A percentile compares a stretch with the other conserved stretches of the same genome.
phyloP scores from a whole-genome alignment of 2,329 filamentous ascomycete species.

The Rutstroemia sp. region DNA sequence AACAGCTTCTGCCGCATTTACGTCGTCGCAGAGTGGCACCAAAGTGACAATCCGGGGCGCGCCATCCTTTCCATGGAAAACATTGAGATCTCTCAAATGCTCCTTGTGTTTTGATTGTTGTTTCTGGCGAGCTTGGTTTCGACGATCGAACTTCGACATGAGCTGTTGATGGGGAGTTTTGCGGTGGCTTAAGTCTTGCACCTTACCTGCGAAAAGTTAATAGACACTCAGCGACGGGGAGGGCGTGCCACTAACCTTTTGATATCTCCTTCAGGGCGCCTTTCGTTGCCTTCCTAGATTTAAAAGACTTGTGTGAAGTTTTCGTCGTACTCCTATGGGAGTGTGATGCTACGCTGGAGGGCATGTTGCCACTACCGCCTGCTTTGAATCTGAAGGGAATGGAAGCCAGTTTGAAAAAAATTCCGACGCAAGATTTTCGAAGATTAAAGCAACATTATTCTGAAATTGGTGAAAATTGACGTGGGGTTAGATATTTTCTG shows the following conservation, averaged over 20 bases:
- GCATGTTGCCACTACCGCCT: conserved; percentile 61
- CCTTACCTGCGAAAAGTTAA: conserved; percentile 54
- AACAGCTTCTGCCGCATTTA: conserved; percentile 61
- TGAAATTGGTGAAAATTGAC: background rate
- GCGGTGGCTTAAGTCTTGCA: conserved; percentile 64
- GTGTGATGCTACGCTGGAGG: conserved; percentile 60
- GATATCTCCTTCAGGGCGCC: conserved; percentile 73
- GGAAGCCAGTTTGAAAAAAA: conserved; percentile 50
- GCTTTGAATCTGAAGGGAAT: conserved; percentile 86
- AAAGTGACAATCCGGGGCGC: conserved; percentile 85
- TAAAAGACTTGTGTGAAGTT: conserved; percentile 80
- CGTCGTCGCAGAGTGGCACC: conserved; percentile 71
- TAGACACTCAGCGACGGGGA: conserved; percentile 7
- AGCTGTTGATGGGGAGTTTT: conserved; percentile 93
- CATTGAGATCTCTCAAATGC: conserved; percentile 66
- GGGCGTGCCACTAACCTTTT: conserved; percentile 55
- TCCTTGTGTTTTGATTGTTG: conserved; percentile 78
- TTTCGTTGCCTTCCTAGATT: conserved; percentile 86
- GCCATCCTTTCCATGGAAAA: conserved; percentile 82
- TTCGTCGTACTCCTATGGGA: conserved; percentile 94
- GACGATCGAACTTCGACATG: conserved; percentile 93
- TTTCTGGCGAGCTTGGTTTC: conserved; percentile 90
- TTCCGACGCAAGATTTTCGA: background rate
- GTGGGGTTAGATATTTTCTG: conserved; percentile 8
- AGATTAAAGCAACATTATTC: background rate